phyloP scores from a whole-genome alignment of 768 basidiomycete genomes.

The Naganishia antarctica region DNA sequence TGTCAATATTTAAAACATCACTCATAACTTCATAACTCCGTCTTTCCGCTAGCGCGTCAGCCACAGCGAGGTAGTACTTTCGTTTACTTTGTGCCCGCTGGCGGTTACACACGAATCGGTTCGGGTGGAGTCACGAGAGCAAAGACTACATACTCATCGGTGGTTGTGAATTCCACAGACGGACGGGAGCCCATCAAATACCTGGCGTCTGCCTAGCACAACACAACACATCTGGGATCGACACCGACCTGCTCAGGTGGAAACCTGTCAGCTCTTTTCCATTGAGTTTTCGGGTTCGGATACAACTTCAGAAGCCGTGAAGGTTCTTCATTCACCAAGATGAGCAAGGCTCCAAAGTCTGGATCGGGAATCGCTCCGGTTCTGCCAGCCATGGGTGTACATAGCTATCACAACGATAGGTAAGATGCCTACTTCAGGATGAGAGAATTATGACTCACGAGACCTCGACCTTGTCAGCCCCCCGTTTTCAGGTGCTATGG shows the following conservation, averaged over 20 bases:
- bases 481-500: constrained; percentile 29
- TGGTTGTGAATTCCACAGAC: no score
- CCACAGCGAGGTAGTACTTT: not conserved
- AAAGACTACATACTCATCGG: no score
- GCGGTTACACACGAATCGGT: constrained; percentile 8
- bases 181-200: no score
- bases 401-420: constrained; percentile 41
- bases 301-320: no score
- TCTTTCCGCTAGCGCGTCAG: not conserved
- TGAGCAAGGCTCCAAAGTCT: constrained; percentile 16
- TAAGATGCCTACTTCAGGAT: not conserved
- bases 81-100: not conserved
- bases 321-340: no score
- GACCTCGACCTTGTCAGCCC: constrained; percentile 5
- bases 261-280: no score
- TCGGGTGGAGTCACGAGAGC: constrained; percentile 12
- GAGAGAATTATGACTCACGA: not conserved
- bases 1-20: no score
- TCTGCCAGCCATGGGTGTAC: constrained; percentile 43
- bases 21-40: no score
- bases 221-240: no score
- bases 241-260: no score
- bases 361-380: constrained; percentile 40
- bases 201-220: no score
- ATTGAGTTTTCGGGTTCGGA: no score